Evolutionary conservation across 2,329 filamentous ascomycete species (phyloP).

Genomic region (Sporothrix sp.): DNA sequence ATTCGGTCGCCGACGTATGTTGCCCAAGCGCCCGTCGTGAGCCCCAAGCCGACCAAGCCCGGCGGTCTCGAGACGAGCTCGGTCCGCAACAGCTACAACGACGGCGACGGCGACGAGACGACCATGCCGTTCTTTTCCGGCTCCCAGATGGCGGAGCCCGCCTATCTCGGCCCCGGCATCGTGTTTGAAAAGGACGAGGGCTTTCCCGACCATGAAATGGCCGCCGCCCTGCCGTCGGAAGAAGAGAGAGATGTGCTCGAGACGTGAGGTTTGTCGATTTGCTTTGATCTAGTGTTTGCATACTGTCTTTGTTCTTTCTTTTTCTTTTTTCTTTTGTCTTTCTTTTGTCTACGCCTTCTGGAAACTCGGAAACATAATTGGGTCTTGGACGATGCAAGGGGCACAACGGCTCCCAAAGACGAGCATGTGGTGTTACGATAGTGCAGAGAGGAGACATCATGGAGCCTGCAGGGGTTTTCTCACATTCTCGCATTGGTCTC

Average conservation of each 20-base stretch:
- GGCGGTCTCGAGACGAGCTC: constrained; percentile 20
- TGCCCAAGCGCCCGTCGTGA: constrained; percentile 30
- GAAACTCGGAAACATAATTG: background rate
- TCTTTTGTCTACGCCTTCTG: no score
- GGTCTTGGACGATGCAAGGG: no score
- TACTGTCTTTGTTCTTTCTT: background rate
- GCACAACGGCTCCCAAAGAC: no score
- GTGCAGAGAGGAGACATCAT: no score
- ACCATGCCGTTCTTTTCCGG: background rate
- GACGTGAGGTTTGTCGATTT: constrained; percentile 22
- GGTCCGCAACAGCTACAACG: constrained; percentile 9
- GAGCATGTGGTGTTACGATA: no score
- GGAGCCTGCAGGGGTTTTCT: no score
- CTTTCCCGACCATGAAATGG: constrained; percentile 25
- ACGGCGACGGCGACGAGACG: constrained; percentile 4
- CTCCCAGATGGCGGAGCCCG: constrained; percentile 31
- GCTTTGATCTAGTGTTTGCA: background rate
- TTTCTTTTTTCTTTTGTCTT: background rate
- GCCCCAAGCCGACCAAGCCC: constrained; percentile 27
- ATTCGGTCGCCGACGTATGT: constrained; percentile 35
- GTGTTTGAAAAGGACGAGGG: constrained; percentile 44
- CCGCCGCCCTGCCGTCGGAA: constrained; percentile 30
- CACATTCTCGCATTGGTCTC: no score
- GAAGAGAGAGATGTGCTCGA: constrained; percentile 34
- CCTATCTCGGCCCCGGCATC: constrained; percentile 40